Base-by-base conservation (phyloP, 352 stramenopile genomes). In the Aphanomyces euteiches region DNA sequence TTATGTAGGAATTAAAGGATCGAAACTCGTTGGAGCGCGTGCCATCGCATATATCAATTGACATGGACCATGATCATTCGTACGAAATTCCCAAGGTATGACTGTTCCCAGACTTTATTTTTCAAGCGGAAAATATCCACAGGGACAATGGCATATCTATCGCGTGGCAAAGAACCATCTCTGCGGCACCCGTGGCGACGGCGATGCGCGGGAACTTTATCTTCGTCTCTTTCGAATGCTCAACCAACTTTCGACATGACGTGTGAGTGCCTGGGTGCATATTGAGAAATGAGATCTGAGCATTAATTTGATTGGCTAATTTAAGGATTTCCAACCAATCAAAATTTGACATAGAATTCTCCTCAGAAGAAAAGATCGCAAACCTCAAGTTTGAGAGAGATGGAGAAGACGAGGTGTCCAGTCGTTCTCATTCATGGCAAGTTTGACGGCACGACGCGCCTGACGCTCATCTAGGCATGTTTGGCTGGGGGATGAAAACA, bases 61-160 rank as follows among this genome's bases (percentile, higher is more conserved):
- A 89, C 56, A 79, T 73, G 45, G 84, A 89, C 56, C 81, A 81
- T 47, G 15, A 70, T 36, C 47, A 50, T 3, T 28, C 36, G 17
- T 36, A 0, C 19, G 28, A 47, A 75, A 85, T 47, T 69, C 53
- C 4, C 69, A 83, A 5, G 74, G 79, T 57, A 67, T 79, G 13
- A 66, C 45, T 72, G 38, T 40, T 40, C 64, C 45, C 19, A 65
- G 5, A 39, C 34, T 70, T 73, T 54, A 87, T 88, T 57, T 65
- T 5, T 5, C 28, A 28, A 28, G 28, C 28, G 28, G 28, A 28
- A 28, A 28, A 28, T 2, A 28, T 28, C 28, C 28, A 13, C 48
- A 72, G 56, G 85, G 85, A 10, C 79, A 77, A 7, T 93, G 85
- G 85, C 90, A 93, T 65, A 83, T 93, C 47, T 90, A 93, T 48